A percentile compares a stretch with the other conserved stretches of the same genome.
phyloP scores from a whole-genome alignment of 2,329 filamentous ascomycete genomes.

The Fusarium algeriense region DNA sequence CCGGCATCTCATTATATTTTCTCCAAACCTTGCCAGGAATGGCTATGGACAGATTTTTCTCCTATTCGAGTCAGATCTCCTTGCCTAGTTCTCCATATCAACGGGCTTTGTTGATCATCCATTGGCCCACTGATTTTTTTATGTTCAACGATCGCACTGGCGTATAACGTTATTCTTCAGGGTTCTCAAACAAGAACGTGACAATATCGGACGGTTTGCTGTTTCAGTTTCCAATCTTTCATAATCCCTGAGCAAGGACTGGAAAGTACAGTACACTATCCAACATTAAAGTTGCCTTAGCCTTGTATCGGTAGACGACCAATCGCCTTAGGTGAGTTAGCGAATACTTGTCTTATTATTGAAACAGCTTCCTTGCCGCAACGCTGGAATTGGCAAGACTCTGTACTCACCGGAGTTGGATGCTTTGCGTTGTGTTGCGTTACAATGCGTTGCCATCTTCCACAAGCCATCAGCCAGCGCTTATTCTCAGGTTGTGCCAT shows the following conservation, averaged over 20 bases:
- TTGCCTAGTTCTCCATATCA: background rate
- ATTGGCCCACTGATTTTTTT: background rate
- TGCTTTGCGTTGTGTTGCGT: background rate
- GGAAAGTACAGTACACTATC: background rate
- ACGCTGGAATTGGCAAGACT: constrained; percentile 18
- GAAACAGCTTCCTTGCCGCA: background rate
- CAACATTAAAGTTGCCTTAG: background rate
- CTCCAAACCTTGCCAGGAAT: background rate
- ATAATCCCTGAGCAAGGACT: background rate
- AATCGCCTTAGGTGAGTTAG: background rate
- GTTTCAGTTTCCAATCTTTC: constrained; percentile 23
- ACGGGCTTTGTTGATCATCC: background rate
- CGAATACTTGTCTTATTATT: background rate
- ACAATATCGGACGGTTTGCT: constrained; percentile 10
- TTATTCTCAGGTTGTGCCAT: constrained; percentile 9
- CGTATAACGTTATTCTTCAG: constrained; percentile 11
- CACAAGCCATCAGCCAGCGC: background rate
- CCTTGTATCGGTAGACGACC: background rate
- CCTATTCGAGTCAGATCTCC: constrained; percentile 23
- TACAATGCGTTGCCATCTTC: background rate
- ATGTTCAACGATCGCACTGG: background rate
- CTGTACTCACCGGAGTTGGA: constrained; percentile 8
- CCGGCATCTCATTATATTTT: background rate
- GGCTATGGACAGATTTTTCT: constrained; percentile 10
- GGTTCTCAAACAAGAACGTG: constrained; percentile 2